Evolutionary conservation across 805 yeast species (phyloP), one percentile per base, ranked within the genome.

Genomic region (Metschnikowia continentalis): DNA sequence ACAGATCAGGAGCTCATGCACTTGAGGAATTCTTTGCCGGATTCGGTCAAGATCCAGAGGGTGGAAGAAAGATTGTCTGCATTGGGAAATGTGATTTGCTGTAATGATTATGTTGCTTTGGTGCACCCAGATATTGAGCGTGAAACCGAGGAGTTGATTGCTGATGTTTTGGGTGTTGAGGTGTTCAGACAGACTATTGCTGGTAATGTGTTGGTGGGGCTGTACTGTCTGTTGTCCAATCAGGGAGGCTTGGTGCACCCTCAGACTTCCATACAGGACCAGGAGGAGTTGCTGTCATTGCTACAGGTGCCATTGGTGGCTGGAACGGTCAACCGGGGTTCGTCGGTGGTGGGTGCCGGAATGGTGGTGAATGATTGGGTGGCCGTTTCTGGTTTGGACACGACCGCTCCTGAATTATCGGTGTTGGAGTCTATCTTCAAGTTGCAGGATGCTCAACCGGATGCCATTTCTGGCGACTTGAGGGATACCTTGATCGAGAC

Each of bases 121-220:
- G 99, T 94, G 49, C 99, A 94, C 72, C 99, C 99, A 47, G 99
- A 94, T 75, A 90, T 94, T 59, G 99, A 94, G 77, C 86, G 99
- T 69, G 99, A 94, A 74, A 94, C 99, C 48, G 99, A 94, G 75
- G 99, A 94, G 76, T 77, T 94, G 61, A 94, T 94, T 67, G 96
- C 98, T 42, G 99, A 94, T 71, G 97, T 91, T 14, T 79, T 94
- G 52, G 99, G 99, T 54, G 99, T 94, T 48, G 99, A 94, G 74
- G 99, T 94, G 42, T 94, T 94, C 81, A 86, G 98, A 76, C 99
- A 94, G 74, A 94, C 99, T 44, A 91, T 94, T 62, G 97, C 99
- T 13, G 97, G 97, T 61, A 92, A 94, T 71, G 97, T 94, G 52
- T 79, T 94, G 54, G 99, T 94, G 49, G 99, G 99, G 51, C 88